Evolutionary conservation across 139 green algal genomes (phyloP), one percentile per base, ranked within the genome.

Genomic region (Chlamydomonas schloesseri): DNA sequence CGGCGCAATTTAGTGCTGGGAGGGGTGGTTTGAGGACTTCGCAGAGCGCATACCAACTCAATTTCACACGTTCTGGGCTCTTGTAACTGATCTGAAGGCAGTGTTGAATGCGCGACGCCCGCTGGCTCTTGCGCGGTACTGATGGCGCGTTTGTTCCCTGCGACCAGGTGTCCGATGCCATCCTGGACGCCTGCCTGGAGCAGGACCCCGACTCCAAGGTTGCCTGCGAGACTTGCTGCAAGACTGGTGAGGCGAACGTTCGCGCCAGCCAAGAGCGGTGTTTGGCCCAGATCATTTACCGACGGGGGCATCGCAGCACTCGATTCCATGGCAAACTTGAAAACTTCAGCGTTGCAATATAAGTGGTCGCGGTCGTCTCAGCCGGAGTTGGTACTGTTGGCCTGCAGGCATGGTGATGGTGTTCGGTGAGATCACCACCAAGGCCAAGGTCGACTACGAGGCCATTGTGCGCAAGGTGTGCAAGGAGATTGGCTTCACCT

Each of bases 381-480:
- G 42, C 42, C 8, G 5, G 6, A 50, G 42, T 8, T 50, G 42
- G 8, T 8, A 5, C 42, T 50, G 5, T 50, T 50, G 42, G 42
- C 42, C 42, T 50, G 42, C 42, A 50, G 42, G 60, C 24, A 67
- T 67, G 60, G 60, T 67, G 23, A 67, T 67, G 60, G 60, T 99
- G 26, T 99, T 99, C 84, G 98, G 98, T 75, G 98, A 99, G 93
- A 99, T 99, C 94, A 99, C 98, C 76, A 99, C 97, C 87, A 97
- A 96, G 87, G 98, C 98, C 79, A 99, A 99, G 94, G 97, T 99
- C 31, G 98, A 99, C 93, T 99, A 99, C 90, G 98, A 99, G 95
- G 94, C 95, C 34, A 91, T 98, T 34, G 94, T 96, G 33, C 93
- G 94, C 76, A 81, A 90, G 37, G 92, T 90, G 5, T 97, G 94